phyloP scores from a whole-genome alignment of 305 asterid genomes.

The Fraxinus latifolia region DNA sequence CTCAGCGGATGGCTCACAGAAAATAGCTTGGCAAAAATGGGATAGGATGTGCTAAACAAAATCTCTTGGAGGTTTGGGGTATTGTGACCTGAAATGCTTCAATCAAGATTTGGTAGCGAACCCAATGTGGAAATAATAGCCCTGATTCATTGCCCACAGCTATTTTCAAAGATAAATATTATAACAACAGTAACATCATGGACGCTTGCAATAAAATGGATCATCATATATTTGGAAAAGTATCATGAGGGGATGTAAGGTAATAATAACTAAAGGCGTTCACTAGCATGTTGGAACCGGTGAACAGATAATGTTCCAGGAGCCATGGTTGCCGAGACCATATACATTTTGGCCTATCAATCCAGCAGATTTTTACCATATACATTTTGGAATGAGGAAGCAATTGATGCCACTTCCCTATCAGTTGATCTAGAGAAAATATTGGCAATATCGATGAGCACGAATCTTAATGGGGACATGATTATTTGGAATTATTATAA shows the following conservation, averaged over 20 bases:
- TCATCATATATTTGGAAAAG: not conserved
- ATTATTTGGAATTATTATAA: not conserved
- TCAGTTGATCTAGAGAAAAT: not conserved
- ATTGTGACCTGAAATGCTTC: not conserved
- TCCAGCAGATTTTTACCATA: not conserved
- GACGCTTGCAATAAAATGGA: not conserved
- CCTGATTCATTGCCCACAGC: not conserved
- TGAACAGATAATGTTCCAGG: not conserved
- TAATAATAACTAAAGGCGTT: not conserved
- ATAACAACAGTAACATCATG: not conserved
- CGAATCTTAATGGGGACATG: not conserved
- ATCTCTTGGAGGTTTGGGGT: not conserved
- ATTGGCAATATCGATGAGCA: not conserved
- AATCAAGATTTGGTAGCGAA: not conserved
- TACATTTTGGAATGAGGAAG: not conserved
- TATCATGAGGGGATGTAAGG: not conserved
- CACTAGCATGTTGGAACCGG: not conserved
- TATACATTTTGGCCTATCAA: not conserved
- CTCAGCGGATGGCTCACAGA: not conserved
- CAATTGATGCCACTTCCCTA: not conserved
- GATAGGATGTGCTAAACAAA: not conserved
- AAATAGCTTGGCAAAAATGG: not conserved
- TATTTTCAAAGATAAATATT: not conserved
- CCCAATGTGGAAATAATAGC: not conserved
- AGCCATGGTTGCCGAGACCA: not conserved